phyloP scores from a whole-genome alignment of 495 filamentous ascomycete species.

The Penicillium parvum region DNA sequence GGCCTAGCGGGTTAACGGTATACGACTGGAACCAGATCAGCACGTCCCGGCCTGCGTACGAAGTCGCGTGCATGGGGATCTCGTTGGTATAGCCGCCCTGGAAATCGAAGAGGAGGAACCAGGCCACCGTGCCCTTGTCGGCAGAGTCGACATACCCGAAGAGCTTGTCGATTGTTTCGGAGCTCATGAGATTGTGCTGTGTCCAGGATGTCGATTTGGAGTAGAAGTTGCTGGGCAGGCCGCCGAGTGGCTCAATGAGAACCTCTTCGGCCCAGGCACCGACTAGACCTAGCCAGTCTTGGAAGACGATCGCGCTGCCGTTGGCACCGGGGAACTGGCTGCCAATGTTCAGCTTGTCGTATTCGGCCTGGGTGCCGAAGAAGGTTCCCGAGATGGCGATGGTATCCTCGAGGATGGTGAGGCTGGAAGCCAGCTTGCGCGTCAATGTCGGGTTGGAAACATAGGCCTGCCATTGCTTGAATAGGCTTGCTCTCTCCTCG shows the following conservation, averaged over 20 bases:
- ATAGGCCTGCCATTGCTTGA: slow-evolving; percentile 39
- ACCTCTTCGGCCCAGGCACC: slow-evolving; percentile 45
- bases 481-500: slow-evolving; percentile 20
- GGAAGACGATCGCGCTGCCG: slow-evolving; percentile 34
- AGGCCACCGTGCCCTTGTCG: slow-evolving; percentile 41
- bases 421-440: slow-evolving; percentile 46
- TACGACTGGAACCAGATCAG: slow-evolving; percentile 46
- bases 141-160: slow-evolving; percentile 42
- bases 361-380: slow-evolving; percentile 40
- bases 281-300: slow-evolving; percentile 53
- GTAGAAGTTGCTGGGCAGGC: slow-evolving; percentile 40
- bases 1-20: slow-evolving; percentile 37
- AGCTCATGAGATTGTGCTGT: slow-evolving; percentile 35
- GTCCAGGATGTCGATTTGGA: slow-evolving; percentile 48
- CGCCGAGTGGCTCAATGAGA: slow-evolving; percentile 20
- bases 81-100: slow-evolving; percentile 43
- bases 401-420: slow-evolving; percentile 23
- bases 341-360: slow-evolving; percentile 29
- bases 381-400: slow-evolving; percentile 36
- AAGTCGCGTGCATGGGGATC: slow-evolving; percentile 33
- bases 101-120: slow-evolving; percentile 42
- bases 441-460: slow-evolving; percentile 40
- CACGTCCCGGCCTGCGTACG: slow-evolving; percentile 42
- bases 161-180: slow-evolving; percentile 31
- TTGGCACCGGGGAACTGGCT: slow-evolving; percentile 28